Percentiles rank a stretch among this genome's conserved stretches.
Conservation (phyloP, 371 early-diverging fungal genomes). For the Mortierella sp. region DNA sequence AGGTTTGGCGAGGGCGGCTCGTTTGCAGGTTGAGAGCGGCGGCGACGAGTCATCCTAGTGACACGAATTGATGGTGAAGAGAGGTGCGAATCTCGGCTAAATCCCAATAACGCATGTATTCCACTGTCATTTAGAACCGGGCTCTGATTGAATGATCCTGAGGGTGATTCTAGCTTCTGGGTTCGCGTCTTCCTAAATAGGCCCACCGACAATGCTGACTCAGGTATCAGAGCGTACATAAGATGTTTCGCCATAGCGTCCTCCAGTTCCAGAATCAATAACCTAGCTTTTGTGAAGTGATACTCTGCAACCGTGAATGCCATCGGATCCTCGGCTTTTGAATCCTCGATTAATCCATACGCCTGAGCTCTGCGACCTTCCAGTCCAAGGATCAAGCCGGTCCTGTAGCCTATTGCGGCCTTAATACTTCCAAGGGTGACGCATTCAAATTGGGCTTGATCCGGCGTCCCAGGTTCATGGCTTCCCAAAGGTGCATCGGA, state of each 20-base stretch:
- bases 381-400: slow-evolving; percentile 24
- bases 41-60: slow-evolving; percentile 31
- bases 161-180: background rate
- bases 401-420: slow-evolving; percentile 52
- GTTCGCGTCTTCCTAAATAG: slow-evolving; percentile 26
- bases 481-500: slow-evolving; percentile 4
- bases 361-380: slow-evolving; percentile 28
- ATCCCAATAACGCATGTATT: background rate
- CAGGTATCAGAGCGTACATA: slow-evolving; percentile 47
- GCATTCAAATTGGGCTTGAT: slow-evolving; percentile 49
- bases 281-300: slow-evolving; percentile 36
- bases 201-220: slow-evolving; percentile 43
- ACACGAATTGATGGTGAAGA: slow-evolving; percentile 41
- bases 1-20: slow-evolving; percentile 7
- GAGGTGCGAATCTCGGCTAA: background rate
- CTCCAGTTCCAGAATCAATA: slow-evolving; percentile 43
- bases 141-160: slow-evolving; percentile 2
- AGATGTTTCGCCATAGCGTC: slow-evolving; percentile 42
- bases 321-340: slow-evolving; percentile 28
- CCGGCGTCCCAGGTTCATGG: slow-evolving; percentile 11
- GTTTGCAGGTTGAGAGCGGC: slow-evolving; percentile 23
- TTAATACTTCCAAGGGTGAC: slow-evolving; percentile 52
- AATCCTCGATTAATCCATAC: slow-evolving; percentile 23
- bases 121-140: background rate
- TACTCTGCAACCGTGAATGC: slow-evolving; percentile 35